phyloP scores from a whole-genome alignment of 31 red algal genomes.

The Porphyra umbilicalis region DNA sequence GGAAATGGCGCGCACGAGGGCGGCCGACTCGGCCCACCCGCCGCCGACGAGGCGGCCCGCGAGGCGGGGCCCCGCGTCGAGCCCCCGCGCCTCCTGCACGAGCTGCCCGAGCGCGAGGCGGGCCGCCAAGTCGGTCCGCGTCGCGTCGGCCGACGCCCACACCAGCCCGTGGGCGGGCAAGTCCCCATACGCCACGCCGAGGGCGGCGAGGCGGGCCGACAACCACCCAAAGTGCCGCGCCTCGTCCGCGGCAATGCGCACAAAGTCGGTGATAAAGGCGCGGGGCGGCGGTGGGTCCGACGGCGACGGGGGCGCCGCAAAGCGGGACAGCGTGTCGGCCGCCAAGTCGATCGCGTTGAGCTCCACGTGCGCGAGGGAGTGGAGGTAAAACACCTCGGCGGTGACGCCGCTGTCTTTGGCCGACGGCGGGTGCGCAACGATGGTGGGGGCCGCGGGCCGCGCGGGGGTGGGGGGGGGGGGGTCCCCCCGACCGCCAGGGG shows the following conservation, averaged over 20 bases:
- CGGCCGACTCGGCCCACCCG: slow-evolving; percentile 41
- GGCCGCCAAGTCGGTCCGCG: slow-evolving; percentile 16
- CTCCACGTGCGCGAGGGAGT: slow-evolving; percentile 78
- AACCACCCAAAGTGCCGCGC: slow-evolving; percentile 53
- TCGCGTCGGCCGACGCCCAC: slow-evolving; percentile 35
- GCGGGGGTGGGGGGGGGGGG: neutral
- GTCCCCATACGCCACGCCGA: slow-evolving; percentile 51
- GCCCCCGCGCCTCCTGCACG: slow-evolving; percentile 57
- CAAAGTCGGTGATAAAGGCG: slow-evolving; percentile 4
- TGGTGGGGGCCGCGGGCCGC: neutral
- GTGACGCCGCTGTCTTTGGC: slow-evolving; percentile 24
- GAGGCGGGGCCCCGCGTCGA: slow-evolving; percentile 66
- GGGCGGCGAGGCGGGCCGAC: slow-evolving; percentile 24
- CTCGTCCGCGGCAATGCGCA: slow-evolving; percentile 61
- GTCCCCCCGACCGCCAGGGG: neutral
- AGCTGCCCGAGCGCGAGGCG: slow-evolving; percentile 61
- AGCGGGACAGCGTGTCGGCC: slow-evolving; percentile 66
- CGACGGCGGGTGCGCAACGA: slow-evolving; percentile 10
- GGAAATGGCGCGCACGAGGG: slow-evolving; percentile 38
- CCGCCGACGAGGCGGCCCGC: slow-evolving; percentile 27
- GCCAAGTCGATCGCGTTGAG: slow-evolving; percentile 81
- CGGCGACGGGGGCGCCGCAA: neutral
- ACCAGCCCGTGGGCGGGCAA: slow-evolving; percentile 68
- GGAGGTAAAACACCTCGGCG: slow-evolving; percentile 49
- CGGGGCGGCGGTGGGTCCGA: neutral